phyloP scores from a whole-genome alignment of 2,329 filamentous ascomycete species.

The Cladosporium sp. region DNA sequence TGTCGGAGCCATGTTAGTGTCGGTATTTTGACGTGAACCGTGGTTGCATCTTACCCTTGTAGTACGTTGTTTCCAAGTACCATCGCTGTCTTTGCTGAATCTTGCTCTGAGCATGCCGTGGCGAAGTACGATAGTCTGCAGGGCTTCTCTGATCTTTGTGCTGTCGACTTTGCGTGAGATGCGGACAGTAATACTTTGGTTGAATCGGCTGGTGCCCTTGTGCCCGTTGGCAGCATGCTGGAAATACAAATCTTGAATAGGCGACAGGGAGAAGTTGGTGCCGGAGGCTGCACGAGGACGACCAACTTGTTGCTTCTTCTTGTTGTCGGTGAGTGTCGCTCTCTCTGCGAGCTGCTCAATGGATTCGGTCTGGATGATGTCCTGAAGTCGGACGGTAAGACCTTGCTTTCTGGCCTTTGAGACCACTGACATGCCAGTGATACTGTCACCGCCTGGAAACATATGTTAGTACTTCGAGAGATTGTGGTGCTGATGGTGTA shows the following conservation, averaged over 20 bases:
- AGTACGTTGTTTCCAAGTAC: slow-evolving; percentile 14
- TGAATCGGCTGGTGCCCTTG: slow-evolving; percentile 18
- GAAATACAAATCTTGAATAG: slow-evolving; percentile 13
- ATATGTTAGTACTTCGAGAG: neutral
- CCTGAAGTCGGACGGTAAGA: slow-evolving; percentile 13
- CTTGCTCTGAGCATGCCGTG: slow-evolving; percentile 17
- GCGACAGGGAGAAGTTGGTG: slow-evolving; percentile 11
- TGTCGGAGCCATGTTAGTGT: neutral
- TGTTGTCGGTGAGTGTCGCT: neutral
- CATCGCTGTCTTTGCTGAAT: slow-evolving; percentile 9
- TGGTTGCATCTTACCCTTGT: neutral
- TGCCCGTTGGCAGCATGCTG: slow-evolving; percentile 14
- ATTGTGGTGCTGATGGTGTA: no score
- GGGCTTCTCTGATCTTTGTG: slow-evolving; percentile 6
- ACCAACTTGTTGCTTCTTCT: slow-evolving; percentile 9
- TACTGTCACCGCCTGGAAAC: neutral
- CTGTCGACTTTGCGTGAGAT: slow-evolving; percentile 13
- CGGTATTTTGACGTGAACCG: neutral
- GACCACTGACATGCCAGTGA: slow-evolving; percentile 15
- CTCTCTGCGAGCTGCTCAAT: slow-evolving; percentile 2
- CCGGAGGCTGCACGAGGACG: slow-evolving; percentile 6
- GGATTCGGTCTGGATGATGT: slow-evolving; percentile 17
- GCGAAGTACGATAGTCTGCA: slow-evolving; percentile 12
- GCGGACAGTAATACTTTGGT: slow-evolving; percentile 16
- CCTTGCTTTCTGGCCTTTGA: slow-evolving; percentile 16